A percentile compares a stretch with the other conserved stretches of the same genome.
These are phyloP conservation scores for Linaria vulgaris DNA, from an alignment of 257 asterid genomes.

Conservation along the genomic window DNA sequence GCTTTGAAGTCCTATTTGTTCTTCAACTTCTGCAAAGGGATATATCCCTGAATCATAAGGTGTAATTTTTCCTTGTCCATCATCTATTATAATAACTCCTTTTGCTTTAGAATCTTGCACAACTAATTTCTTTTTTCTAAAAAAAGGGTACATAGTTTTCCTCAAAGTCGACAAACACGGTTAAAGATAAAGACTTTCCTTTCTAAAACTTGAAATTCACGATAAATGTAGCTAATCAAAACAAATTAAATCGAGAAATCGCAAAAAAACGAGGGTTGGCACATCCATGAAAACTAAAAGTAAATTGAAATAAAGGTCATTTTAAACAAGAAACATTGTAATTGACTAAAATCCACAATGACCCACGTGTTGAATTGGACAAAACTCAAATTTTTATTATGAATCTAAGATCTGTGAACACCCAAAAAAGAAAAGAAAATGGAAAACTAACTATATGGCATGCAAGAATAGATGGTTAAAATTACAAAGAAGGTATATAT, in stretches of 20 bases:
- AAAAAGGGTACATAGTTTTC: background rate
- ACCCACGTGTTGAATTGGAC: slow-evolving; percentile 14
- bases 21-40: slow-evolving; percentile 59
- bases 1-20: slow-evolving; percentile 35
- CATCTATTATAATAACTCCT: slow-evolving; percentile 61
- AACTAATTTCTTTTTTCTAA: slow-evolving; percentile 51
- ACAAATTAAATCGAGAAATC: too few species aligned
- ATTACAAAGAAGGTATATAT: too few species aligned
- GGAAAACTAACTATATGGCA: slow-evolving; percentile 14
- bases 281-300: too few species aligned
- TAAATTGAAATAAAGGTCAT: too few species aligned
- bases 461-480: background rate
- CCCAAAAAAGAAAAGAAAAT: too few species aligned
- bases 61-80: slow-evolving; percentile 29
- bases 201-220: slow-evolving; percentile 6
- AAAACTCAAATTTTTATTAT: background rate
- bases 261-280: slow-evolving; percentile 17
- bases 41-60: slow-evolving; percentile 63
- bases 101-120: slow-evolving; percentile 60
- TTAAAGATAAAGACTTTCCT: slow-evolving; percentile 12
- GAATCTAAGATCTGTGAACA: slow-evolving; percentile 34
- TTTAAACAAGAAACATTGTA: background rate
- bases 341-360: slow-evolving; percentile 13
- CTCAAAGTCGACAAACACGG: too few species aligned
- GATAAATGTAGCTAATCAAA: background rate